Percentiles rank a stretch among this genome's conserved stretches.
Conservation (phyloP, 192 early-diverging fungal genomes). For the Kappamyces sp. region DNA sequence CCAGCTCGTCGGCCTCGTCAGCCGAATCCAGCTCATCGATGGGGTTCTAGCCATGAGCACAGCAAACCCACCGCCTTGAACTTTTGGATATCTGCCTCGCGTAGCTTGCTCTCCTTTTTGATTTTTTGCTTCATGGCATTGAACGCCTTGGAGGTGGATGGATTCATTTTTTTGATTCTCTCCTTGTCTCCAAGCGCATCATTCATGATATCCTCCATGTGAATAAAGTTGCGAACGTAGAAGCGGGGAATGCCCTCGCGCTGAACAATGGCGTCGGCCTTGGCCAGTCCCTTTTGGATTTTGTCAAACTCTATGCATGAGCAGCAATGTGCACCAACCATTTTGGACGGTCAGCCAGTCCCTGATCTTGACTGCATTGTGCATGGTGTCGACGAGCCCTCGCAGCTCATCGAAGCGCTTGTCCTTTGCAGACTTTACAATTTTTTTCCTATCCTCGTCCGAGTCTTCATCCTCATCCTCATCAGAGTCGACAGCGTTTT, state of each 20-base stretch:
- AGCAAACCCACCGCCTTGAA: conserved; percentile 39
- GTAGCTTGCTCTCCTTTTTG: conserved; percentile 79
- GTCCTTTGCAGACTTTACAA: conserved; percentile 76
- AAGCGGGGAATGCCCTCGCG: conserved; percentile 57
- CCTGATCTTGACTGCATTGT: conserved; percentile 76
- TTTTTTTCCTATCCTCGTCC: conserved; percentile 68
- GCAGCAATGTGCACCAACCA: conserved; percentile 43
- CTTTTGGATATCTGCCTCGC: conserved; percentile 63
- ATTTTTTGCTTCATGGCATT: conserved; percentile 91
- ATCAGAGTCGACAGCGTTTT: conserved; percentile 48
- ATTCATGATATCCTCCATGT: conserved; percentile 74
- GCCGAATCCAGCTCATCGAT: conserved; percentile 48
- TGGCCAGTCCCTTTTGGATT: conserved; percentile 61
- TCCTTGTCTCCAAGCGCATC: conserved; percentile 61
- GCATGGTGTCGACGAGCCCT: conserved; percentile 52
- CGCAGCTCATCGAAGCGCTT: conserved; percentile 86
- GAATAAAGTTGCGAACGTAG: conserved; percentile 65
- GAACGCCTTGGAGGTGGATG: conserved; percentile 71
- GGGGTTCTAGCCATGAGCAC: conserved; percentile 31
- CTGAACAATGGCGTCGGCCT: conserved; percentile 54
- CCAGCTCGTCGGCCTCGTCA: conserved; percentile 28
- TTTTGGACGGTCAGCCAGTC: conserved; percentile 80
- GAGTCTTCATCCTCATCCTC: conserved; percentile 48
- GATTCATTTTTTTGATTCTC: conserved; percentile 78
- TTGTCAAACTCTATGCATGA: conserved; percentile 73